Percentiles rank a stretch among this genome's conserved stretches.
phyloP scores from a whole-genome alignment of 306 rosid genomes.

The Rubus idaeus region DNA sequence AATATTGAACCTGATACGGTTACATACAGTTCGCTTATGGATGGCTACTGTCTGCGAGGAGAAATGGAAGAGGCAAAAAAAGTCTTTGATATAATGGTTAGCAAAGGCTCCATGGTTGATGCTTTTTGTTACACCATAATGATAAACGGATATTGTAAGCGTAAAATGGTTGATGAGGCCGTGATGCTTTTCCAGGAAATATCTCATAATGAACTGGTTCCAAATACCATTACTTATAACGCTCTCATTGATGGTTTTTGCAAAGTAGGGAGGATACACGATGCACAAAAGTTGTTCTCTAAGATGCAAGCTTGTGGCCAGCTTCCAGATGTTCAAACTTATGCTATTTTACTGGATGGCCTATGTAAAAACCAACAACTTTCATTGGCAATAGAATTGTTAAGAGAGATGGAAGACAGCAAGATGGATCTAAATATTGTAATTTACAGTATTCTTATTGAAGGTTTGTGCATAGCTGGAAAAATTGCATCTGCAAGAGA shows the following conservation, averaged over 20 bases:
- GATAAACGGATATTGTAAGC: neutral
- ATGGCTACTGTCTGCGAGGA: neutral
- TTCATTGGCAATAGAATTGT: neutral
- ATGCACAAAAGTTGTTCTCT: neutral
- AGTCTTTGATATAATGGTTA: neutral
- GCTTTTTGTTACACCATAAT: constrained; percentile 6
- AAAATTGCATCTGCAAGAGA: neutral
- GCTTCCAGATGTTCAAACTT: neutral
- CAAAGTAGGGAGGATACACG: neutral
- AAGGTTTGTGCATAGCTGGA: neutral
- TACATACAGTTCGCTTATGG: neutral
- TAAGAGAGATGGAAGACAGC: neutral
- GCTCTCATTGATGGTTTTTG: neutral
- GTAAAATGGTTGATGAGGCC: neutral
- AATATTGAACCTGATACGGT: neutral
- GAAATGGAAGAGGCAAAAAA: neutral
- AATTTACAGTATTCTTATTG: neutral
- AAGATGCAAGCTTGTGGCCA: neutral
- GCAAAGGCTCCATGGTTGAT: neutral
- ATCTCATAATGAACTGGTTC: constrained; percentile 4
- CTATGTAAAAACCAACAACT: neutral
- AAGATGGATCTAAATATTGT: neutral
- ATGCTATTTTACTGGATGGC: neutral
- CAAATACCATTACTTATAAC: neutral
- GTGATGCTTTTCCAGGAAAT: constrained; percentile 2